These are phyloP conservation scores for Phytophthora rubi DNA, from an alignment of 352 stramenopile species.

Conservation along the genomic window DNA sequence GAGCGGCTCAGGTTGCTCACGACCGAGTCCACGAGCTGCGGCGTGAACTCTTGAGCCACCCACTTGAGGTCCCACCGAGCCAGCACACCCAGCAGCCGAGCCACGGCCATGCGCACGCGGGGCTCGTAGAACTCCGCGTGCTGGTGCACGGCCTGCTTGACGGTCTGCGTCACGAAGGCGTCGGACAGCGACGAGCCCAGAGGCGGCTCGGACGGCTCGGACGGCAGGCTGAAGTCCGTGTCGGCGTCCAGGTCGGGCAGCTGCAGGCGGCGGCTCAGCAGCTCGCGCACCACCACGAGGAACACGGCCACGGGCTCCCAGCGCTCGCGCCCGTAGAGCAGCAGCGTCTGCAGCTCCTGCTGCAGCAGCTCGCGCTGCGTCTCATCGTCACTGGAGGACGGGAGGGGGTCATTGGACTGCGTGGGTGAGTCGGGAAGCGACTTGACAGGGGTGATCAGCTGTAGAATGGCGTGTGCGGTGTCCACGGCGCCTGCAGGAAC, in stretches of 20 bases:
- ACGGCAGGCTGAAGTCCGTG: conserved; percentile 38
- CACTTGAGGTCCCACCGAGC: conserved; percentile 65
- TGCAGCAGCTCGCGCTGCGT: conserved; percentile 49
- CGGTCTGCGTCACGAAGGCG: conserved; percentile 50
- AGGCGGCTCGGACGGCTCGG: not conserved
- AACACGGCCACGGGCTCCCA: conserved; percentile 83
- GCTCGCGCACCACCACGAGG: conserved; percentile 59
- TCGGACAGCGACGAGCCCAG: conserved; percentile 48
- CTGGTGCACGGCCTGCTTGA: conserved; percentile 49
- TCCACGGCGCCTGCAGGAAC: conserved; percentile 47
- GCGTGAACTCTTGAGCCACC: conserved; percentile 66
- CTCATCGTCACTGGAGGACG: conserved; percentile 7
- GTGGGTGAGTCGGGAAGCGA: too few species aligned
- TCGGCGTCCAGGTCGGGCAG: conserved; percentile 39
- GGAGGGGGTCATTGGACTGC: too few species aligned
- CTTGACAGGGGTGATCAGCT: conserved; percentile 11
- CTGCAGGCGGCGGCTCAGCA: conserved; percentile 46
- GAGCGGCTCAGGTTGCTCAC: conserved; percentile 75
- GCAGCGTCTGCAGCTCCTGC: conserved; percentile 56
- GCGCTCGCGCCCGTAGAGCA: conserved; percentile 61
- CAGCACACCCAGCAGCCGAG: conserved; percentile 70
- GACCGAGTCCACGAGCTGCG: conserved; percentile 81
- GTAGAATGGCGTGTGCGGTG: conserved; percentile 45
- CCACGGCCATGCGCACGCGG: conserved; percentile 81
- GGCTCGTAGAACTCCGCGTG: conserved; percentile 90